Evolutionary conservation across 345 rosid genomes (phyloP), one percentile per base, ranked within the genome.

Genomic region (Linum usitatissimum): DNA sequence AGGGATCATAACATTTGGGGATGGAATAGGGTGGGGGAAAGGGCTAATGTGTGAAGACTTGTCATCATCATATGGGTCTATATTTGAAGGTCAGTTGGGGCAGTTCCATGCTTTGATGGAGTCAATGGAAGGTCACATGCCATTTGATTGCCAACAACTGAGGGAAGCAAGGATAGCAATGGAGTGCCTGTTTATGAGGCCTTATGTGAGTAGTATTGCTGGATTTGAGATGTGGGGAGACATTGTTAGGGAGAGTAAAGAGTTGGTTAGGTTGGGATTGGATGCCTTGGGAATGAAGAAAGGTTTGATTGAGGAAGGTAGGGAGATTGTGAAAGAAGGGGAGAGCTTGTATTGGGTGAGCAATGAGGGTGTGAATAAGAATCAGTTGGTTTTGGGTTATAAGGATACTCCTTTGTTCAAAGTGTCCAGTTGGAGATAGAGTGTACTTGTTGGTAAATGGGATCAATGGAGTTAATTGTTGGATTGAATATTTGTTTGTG

Each of bases 131-230:
- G 56, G 56, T 34, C 71, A 67, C 57, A 68, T 79, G 23, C 77
- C 73, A 3, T 31, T 31, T 31, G 36, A 31, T n/a, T 9, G 6
- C 28, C 30, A 64, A 12, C 39, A n/a, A n/a, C n/a, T 76, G 2
- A 48, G n/a, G 63, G 81, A 79, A 64, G 86, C 86, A 61, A 81
- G 81, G 64, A 55, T 63, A 60, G 78, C 79, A 1, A 72, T 77
- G 71, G 75, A 81, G 60, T 70, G 67, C 53, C 55, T 78, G 54
- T 78, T 78, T 65, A 21, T 78, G 38, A 69, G 61, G 23, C 79
- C 79, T 13, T 66, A 68, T 68, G 30, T 72, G 61, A 66, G 62
- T 20, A 64, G 65, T 9, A 66, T 73, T 6, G 12, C 55, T 39
- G 53, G 63, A 42, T 36, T 18, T 34, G 28, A 30, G 39, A 66